Evolutionary conservation across 2,329 filamentous ascomycete species (phyloP), one percentile per base, ranked within the genome.

Genomic region (Trichoderma simmonsii): DNA sequence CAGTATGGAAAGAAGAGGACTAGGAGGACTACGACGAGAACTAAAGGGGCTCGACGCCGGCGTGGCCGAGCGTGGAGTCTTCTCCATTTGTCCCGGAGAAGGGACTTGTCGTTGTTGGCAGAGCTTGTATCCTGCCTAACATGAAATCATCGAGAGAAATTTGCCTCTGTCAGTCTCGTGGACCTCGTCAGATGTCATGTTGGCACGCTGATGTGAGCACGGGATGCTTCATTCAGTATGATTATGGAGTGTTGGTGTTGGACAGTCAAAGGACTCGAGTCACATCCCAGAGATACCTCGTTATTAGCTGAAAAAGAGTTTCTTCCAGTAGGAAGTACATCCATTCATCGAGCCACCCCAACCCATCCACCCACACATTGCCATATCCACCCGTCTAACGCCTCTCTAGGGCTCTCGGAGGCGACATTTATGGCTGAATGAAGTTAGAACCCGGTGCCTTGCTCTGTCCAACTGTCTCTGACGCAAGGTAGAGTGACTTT

Each of bases 291-390:
- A 51, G 36, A 60, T 48, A 48, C 30, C 21, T n/a, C 2, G n/a
- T 34, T 12, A 36, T 26, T 62, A 62, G 57, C 67, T 70, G 67
- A 54, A 62, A 62, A 61, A 54, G 57, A 62, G 67, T 70, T 70
- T 70, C 43, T 4, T n/a, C 28, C 57, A 30, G 48, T 54, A 54
- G n/a, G 11, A 54, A 54, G 28, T 59, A 26, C 54, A 48, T 24
- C 26, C 65, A 43, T 57, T n/a, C 61, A 64, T 64, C 61, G 34
- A 54, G 34, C 30, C 57, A 60, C 57, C 57, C 57, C 57, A 15
- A 36, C 11, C 30, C 43, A 34, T 56, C 30, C 43, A 56, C 21
- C 28, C 63, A 51, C n/a, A 7, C 24, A 30, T 51, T 36, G 5
- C 66, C 26, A 60, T 30, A 60, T 69, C 66, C 66, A 70, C 67